Conservation (phyloP, 805 yeast species). For the Metschnikowia chrysomelidarum region DNA sequence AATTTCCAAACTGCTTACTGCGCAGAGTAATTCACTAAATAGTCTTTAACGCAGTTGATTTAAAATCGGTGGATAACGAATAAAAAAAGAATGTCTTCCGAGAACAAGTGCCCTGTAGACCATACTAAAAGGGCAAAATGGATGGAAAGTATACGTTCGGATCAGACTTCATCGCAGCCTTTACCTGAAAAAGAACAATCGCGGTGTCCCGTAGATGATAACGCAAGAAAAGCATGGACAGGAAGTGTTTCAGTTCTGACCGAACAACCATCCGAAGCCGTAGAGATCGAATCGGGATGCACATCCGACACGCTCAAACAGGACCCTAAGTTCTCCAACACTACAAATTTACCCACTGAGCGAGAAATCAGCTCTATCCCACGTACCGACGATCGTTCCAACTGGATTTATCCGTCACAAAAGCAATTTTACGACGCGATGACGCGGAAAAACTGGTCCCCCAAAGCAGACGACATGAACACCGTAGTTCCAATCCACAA, state of each 20-base stretch:
- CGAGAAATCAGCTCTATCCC: constrained; percentile 83
- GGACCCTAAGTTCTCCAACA: constrained; percentile 25
- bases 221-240: constrained; percentile 59
- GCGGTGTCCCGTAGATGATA: constrained; percentile 69
- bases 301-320: constrained; percentile 45
- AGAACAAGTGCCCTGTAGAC: constrained; percentile 20
- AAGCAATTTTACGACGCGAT: constrained; percentile 93
- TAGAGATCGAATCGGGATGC: constrained; percentile 40
- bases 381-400: constrained; percentile 54
- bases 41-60: no score
- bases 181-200: constrained; percentile 23
- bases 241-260: constrained; percentile 28
- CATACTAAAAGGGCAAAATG: constrained; percentile 17
- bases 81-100: constrained; percentile 5
- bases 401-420: constrained; percentile 96
- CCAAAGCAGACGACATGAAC: constrained; percentile 78
- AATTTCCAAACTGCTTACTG: not conserved
- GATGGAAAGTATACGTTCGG: constrained; percentile 14
- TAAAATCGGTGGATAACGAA: not conserved
- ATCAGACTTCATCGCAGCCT: not conserved
- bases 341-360: constrained; percentile 55
- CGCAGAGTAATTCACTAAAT: no score
- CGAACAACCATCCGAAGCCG: constrained; percentile 33
- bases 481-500: constrained; percentile 93
- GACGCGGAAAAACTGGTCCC: constrained; percentile 87